Conservation (phyloP, 2,329 filamentous ascomycete species). For the Westerdykella ornata region DNA sequence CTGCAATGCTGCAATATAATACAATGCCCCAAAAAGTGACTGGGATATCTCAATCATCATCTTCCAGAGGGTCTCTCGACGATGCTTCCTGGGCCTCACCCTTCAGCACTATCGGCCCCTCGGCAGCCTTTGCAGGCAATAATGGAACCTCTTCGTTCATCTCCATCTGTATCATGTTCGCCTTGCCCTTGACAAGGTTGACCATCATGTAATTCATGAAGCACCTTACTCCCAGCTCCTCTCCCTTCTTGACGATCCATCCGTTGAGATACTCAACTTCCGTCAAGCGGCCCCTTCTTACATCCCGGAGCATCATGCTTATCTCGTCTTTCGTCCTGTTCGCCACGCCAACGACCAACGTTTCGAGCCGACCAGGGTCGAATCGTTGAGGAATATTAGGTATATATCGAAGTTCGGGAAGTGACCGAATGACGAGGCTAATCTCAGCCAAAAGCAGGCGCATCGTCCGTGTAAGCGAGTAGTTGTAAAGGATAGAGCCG, state of each 20-base stretch:
- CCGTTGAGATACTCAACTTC: conserved; percentile 85
- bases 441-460: conserved; percentile 69
- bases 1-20: too few relatives aligned
- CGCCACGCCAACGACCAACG: conserved; percentile 51
- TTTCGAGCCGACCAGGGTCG: conserved; percentile 55
- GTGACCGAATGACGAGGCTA: conserved; percentile 58
- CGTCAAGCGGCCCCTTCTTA: conserved; percentile 55
- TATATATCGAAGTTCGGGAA: conserved; percentile 66
- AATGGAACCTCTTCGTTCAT: conserved; percentile 37
- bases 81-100: too few relatives aligned
- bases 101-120: neutral
- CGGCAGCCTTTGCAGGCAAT: conserved; percentile 10
- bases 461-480: conserved; percentile 58
- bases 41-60: too few relatives aligned
- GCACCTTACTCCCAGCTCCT: conserved; percentile 64
- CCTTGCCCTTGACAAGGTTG: conserved; percentile 66
- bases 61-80: too few relatives aligned
- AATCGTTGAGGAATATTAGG: conserved; percentile 56
- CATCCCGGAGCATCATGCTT: conserved; percentile 62
- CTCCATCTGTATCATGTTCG: conserved; percentile 41
- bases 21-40: too few relatives aligned
- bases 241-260: conserved; percentile 70
- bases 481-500: conserved; percentile 62
- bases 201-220: conserved; percentile 67
- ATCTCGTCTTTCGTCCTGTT: conserved; percentile 50